These are phyloP conservation scores for Alnus rubra DNA, from an alignment of 306 rosid genomes.

Conservation along the genomic window DNA sequence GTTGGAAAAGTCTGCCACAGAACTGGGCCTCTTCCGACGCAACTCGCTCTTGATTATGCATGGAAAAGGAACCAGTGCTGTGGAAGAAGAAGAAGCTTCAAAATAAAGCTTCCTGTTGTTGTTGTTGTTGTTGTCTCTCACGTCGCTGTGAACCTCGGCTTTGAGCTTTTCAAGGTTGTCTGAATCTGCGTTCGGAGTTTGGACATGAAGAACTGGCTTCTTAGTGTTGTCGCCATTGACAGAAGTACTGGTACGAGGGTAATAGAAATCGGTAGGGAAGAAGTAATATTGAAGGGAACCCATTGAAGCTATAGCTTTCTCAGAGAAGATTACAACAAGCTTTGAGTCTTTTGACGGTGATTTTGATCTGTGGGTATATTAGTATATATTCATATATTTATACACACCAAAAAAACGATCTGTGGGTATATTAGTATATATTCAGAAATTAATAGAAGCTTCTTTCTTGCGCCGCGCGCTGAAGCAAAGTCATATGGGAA, in stretches of 20 bases:
- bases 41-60: neutral
- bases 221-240: neutral
- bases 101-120: neutral
- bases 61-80: neutral
- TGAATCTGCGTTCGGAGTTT: neutral
- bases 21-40: neutral
- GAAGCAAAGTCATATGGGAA: too few relatives aligned
- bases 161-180: neutral
- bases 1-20: neutral
- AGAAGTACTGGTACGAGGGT: neutral
- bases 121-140: neutral
- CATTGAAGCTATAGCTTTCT: neutral
- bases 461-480: too few relatives aligned
- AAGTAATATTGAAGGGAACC: neutral
- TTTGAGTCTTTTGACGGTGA: neutral
- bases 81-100: neutral
- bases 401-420: too few relatives aligned
- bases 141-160: neutral
- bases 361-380: neutral
- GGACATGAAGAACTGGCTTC: neutral
- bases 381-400: too few relatives aligned
- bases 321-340: neutral
- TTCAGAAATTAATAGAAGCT: too few relatives aligned
- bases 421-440: too few relatives aligned
- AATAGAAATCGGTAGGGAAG: constrained; percentile 9